These are phyloP conservation scores for Glaciozyma martinii DNA, from an alignment of 768 basidiomycete species.

Conservation along the genomic window DNA sequence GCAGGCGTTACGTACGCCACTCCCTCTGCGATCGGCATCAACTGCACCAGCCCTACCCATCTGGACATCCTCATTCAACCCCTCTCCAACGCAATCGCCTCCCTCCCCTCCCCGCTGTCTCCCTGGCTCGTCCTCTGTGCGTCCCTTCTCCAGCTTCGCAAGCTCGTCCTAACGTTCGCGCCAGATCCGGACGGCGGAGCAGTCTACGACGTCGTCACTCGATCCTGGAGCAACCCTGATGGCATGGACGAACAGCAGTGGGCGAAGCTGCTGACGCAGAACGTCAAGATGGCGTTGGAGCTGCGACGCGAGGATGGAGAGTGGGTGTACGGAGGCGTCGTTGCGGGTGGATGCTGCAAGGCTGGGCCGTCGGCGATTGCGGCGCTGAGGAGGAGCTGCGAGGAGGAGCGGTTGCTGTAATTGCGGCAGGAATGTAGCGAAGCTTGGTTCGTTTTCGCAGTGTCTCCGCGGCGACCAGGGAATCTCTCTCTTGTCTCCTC, in stretches of 20 bases:
- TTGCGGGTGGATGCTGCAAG: slow-evolving; percentile 42
- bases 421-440: too few species aligned
- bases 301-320: slow-evolving; percentile 2
- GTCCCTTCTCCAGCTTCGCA: not conserved
- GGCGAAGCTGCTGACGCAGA: slow-evolving; percentile 31
- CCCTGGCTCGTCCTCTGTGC: slow-evolving; percentile 35
- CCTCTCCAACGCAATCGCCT: slow-evolving; percentile 20
- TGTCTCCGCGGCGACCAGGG: too few species aligned
- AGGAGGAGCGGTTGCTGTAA: slow-evolving; percentile 3
- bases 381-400: slow-evolving; percentile 30
- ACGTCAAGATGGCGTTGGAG: slow-evolving; percentile 14
- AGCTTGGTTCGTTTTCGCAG: too few species aligned
- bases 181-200: slow-evolving; percentile 40
- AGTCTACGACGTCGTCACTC: slow-evolving; percentile 36
- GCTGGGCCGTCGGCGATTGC: slow-evolving; percentile 37
- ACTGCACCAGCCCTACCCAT: slow-evolving; percentile 39
- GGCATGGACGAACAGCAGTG: slow-evolving; percentile 29
- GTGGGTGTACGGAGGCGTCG: slow-evolving; percentile 35
- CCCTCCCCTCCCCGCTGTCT: not conserved
- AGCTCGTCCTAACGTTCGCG: too few species aligned
- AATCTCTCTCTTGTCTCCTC: too few species aligned
- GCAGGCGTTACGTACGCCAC: slow-evolving; percentile 2
- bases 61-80: slow-evolving; percentile 23
- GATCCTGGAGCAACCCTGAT: slow-evolving; percentile 34
- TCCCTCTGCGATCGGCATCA: slow-evolving; percentile 38